A percentile compares a stretch with the other conserved stretches of the same genome.
Evolutionary conservation across 306 rosid species (phyloP).

Genomic region (Oxytropis ochrocephala): DNA sequence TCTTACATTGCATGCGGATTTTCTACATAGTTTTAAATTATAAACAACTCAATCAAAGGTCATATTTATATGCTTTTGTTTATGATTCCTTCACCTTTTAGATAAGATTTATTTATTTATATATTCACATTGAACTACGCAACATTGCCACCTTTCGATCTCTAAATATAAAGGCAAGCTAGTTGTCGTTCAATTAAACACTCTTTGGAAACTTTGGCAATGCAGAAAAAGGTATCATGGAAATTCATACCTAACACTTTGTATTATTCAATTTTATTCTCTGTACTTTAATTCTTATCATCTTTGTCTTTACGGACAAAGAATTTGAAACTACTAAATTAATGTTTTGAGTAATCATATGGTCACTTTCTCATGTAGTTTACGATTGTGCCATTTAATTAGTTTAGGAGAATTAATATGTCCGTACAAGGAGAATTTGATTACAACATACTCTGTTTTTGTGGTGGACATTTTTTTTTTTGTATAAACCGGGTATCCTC

Average conservation of each 20-base stretch:
- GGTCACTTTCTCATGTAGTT: not conserved
- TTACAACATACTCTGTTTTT: not conserved
- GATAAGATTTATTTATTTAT: slow-evolving; percentile 19
- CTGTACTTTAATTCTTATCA: not conserved
- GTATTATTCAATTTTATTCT: slow-evolving; percentile 16
- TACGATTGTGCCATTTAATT: not conserved
- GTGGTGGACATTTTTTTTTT: too few species aligned
- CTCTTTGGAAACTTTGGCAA: slow-evolving; percentile 5
- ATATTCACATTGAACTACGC: not conserved
- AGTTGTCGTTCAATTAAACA: slow-evolving; percentile 15
- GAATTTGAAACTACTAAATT: not conserved
- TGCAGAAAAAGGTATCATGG: slow-evolving; percentile 1
- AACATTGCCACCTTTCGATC: slow-evolving; percentile 18
- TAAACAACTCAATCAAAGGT: not conserved
- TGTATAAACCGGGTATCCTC: too few species aligned
- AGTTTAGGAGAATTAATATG: not conserved
- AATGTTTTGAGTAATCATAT: not conserved
- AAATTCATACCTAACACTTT: slow-evolving; percentile 30
- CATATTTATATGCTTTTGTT: not conserved
- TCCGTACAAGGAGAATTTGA: not conserved
- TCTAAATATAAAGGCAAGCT: not conserved
- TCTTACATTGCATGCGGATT: not conserved
- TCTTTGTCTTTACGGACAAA: not conserved
- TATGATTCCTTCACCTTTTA: not conserved
- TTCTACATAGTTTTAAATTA: not conserved